Conservation (phyloP, 2,329 filamentous ascomycete genomes). For the Calonectria leucothoes region DNA sequence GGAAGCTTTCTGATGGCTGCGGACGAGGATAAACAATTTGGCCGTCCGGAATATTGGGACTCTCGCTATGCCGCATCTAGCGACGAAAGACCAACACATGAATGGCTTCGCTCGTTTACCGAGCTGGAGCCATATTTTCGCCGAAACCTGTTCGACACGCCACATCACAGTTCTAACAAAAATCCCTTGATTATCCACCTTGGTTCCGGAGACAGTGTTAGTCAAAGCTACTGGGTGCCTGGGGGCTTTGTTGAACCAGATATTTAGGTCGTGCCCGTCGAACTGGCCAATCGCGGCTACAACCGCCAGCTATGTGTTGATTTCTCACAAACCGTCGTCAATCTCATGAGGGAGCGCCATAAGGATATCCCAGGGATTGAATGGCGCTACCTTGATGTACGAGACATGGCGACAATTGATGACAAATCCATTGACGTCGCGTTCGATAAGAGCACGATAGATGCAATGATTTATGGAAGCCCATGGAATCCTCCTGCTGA, state of each 20-base stretch:
- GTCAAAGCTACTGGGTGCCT: conserved; percentile 26
- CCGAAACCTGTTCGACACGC: conserved; percentile 52
- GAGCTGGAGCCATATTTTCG: conserved; percentile 61
- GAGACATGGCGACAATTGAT: conserved; percentile 57
- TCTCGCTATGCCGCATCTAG: conserved; percentile 55
- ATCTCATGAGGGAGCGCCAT: conserved; percentile 48
- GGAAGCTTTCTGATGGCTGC: not conserved
- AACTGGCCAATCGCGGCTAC: conserved; percentile 61
- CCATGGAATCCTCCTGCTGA: conserved; percentile 64
- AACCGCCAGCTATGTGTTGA: conserved; percentile 65
- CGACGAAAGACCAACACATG: conserved; percentile 55
- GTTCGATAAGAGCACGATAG: conserved; percentile 68
- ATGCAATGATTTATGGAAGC: conserved; percentile 67
- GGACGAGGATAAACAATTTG: conserved; percentile 42
- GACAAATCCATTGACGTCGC: conserved; percentile 62
- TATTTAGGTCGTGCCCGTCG: conserved; percentile 60
- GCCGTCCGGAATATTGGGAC: conserved; percentile 62
- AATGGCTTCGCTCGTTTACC: conserved; percentile 65
- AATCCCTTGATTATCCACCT: conserved; percentile 63
- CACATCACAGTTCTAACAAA: conserved; percentile 38
- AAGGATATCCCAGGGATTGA: conserved; percentile 52
- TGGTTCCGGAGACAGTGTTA: conserved; percentile 68
- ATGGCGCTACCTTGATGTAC: conserved; percentile 64
- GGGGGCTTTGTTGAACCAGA: not conserved
- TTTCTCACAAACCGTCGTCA: conserved; percentile 63